Percentiles rank a stretch among this genome's conserved stretches.
These are phyloP conservation scores for Stachybotrys echinatus DNA, from an alignment of 2,329 filamentous ascomycete species.

Conservation along the genomic window DNA sequence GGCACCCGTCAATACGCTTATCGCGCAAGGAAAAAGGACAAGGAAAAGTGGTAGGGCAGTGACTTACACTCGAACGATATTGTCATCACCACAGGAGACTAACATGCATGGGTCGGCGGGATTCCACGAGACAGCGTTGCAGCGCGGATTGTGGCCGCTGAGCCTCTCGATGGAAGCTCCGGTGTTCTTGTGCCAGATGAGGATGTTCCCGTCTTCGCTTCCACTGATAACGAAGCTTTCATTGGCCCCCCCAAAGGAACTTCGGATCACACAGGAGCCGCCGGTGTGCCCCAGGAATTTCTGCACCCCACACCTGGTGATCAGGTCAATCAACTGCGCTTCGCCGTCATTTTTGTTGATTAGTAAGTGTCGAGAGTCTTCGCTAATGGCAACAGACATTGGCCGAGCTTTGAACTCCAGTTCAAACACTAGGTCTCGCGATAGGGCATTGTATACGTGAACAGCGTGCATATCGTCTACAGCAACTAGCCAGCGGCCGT, in stretches of 20 bases:
- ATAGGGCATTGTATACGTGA: conserved; percentile 76
- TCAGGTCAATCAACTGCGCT: conserved; percentile 73
- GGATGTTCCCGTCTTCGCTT: conserved; percentile 73
- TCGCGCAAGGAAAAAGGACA: too few relatives aligned
- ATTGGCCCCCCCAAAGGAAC: conserved; percentile 79
- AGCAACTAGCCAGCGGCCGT: conserved; percentile 75
- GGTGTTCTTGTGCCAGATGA: conserved; percentile 87
- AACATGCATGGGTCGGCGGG: conserved; percentile 77
- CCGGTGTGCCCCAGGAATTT: conserved; percentile 73
- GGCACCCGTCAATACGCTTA: too few relatives aligned
- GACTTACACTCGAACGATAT: conserved; percentile 76
- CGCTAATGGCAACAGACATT: conserved; percentile 75
- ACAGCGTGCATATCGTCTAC: conserved; percentile 67
- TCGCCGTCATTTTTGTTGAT: conserved; percentile 76
- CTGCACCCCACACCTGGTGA: conserved; percentile 65
- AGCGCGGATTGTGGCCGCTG: conserved; percentile 68
- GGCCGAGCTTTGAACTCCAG: conserved; percentile 60
- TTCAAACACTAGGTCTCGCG: conserved; percentile 69
- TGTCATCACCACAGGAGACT: conserved; percentile 87
- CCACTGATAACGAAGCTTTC: conserved; percentile 91
- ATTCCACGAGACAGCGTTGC: conserved; percentile 88
- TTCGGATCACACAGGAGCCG: conserved; percentile 73
- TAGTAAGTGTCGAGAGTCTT: conserved; percentile 74
- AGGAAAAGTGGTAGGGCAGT: too few relatives aligned
- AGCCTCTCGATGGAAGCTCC: conserved; percentile 72